Evolutionary conservation across 1,139 yeast species (phyloP), one percentile per base, ranked within the genome.

Genomic region (Taphrina confusa): DNA sequence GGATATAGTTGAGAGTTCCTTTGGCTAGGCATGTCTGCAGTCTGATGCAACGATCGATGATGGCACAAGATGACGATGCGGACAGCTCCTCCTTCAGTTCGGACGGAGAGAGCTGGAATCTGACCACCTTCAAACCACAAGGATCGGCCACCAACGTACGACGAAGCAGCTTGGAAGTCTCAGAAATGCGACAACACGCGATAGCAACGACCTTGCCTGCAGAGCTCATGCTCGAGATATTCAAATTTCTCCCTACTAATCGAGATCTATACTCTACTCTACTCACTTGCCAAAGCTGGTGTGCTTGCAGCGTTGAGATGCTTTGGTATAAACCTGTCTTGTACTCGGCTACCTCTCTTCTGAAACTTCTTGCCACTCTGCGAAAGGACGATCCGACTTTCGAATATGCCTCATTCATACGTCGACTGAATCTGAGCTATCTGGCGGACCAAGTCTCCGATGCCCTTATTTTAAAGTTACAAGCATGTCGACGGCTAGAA

Each of bases 321-420:
- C 76, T 91, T 42, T 91, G 97, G 95, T 87, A 88, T 70, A 80
- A 97, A 64, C 97, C 97, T 1, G 85, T 84, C 23, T 63, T 85
- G 81, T 75, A 86, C 79, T 54, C 42, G 33, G 57, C 61, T 18
- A 40, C 52, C 30, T 57, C 50, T 4, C 62, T 65, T 12, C 39
- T 59, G 34, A 51, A 56, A 9, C 55, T 67, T 25, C 49, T 63
- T 20, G 56, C 61, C 46, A 64, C 69, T 1, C 45, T 68, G 36
- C 77, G 80, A 61, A 79, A 85, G 44, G 80, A 84, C 28, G 82
- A 85, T 84, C 75, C 73, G 57, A 67, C 78, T 23, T 78, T 81
- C 16, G 74, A 80, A 68, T 91, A 91, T 72, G 78, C 94, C 61
- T 75, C 75, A 51, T 84, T 84, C 72, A 83, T 92, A 55, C 87